These are phyloP conservation scores for Chaetomium fimeti DNA, from an alignment of 495 filamentous ascomycete species.

Conservation along the genomic window DNA sequence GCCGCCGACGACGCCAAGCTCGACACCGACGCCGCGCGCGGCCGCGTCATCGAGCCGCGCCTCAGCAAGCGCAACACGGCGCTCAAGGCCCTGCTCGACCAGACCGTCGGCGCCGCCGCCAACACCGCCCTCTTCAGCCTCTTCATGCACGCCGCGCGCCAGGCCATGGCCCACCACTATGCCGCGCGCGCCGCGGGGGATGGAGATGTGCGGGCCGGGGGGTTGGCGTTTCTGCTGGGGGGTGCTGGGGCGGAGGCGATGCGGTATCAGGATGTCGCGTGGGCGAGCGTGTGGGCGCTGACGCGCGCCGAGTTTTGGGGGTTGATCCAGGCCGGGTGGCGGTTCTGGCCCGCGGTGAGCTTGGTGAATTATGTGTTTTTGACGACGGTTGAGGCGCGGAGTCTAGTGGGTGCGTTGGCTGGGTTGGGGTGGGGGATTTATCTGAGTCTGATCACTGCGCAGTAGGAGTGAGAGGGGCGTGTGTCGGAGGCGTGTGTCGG, in stretches of 20 bases:
- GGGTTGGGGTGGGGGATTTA: conserved; percentile 87
- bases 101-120: conserved; percentile 67
- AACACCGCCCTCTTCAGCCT: conserved; percentile 75
- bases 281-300: conserved; percentile 33
- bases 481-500: background rate
- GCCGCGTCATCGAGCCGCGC: conserved; percentile 47
- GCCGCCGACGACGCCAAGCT: conserved; percentile 39
- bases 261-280: conserved; percentile 37
- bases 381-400: conserved; percentile 66
- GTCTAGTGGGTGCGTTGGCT: conserved; percentile 73
- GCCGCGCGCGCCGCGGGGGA: background rate
- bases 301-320: conserved; percentile 61
- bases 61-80: conserved; percentile 69
- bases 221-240: conserved; percentile 23
- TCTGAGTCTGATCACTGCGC: conserved; percentile 57
- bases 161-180: conserved; percentile 38
- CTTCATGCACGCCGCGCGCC: conserved; percentile 44
- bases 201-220: conserved; percentile 23
- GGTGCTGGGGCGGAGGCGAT: conserved; percentile 26
- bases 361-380: conserved; percentile 76
- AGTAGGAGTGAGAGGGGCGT: background rate
- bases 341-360: conserved; percentile 82
- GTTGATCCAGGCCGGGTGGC: conserved; percentile 71
- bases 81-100: conserved; percentile 81
- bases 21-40: background rate